Evolutionary conservation across 2,329 filamentous ascomycete genomes (phyloP), one percentile per base, ranked within the genome.

Genomic region (Fusarium brevicatenulatum): DNA sequence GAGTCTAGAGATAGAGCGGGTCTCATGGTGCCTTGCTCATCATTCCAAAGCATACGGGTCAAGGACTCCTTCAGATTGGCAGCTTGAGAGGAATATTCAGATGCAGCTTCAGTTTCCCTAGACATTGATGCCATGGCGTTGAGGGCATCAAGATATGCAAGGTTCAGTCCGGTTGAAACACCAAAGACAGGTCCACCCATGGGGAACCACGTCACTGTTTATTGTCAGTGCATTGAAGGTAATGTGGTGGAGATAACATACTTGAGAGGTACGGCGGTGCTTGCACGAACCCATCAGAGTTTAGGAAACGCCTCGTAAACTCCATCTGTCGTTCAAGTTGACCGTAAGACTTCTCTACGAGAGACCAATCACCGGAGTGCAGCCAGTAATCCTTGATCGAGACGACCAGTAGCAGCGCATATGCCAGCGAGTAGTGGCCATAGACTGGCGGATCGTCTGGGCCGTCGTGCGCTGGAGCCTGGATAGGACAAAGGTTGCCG

Each of bases 231-330:
- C 30, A 5, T 15, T 2, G n/a, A 11, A 36, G 6, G 2, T 1
- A 12, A 21, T 4, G 1, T 4, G 3, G 3, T 2, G 16, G 30
- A 4, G 0, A 15, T 1, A n/a, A 40, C 62, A 16, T 63, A 54
- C 62, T 65, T 15, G 62, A 63, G 4, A 65, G 62, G 36, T 65
- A 54, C 2, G 58, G 62, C 4, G 62, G 28, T 4, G 62, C 62
- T 39, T 65, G 46, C 0, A 65, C 28, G 2, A 65, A n/a, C 1
- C 62, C 62, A 11, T 65, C 57, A 9, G n/a, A 21, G 19, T 65
- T 65, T 25, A 65, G 6, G 9, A 47, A 63, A 2, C 5, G 2
- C 19, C 10, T 53, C 5, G 47, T 54, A 11, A 54, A 65, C n/a
- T 54, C 28, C 39, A 65, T 44, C 4, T 65, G 62, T 21, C 28